Base-by-base conservation (phyloP, 805 yeast species). In the Gaillardinia entomophila region DNA sequence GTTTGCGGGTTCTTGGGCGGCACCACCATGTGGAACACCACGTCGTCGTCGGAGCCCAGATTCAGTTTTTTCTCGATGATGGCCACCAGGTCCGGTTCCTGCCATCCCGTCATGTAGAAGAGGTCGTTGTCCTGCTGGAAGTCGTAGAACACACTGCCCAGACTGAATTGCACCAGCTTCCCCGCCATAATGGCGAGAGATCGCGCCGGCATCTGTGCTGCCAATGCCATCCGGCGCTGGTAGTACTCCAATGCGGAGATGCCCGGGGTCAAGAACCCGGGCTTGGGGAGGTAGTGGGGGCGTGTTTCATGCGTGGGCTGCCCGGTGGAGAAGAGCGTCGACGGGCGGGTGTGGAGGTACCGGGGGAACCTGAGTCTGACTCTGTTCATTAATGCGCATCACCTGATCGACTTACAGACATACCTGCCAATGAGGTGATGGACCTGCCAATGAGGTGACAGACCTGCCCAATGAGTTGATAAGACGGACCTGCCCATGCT, bases 51-150 rank as follows among this genome's bases (percentile, higher is more conserved):
- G 8, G 44, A 43, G n/a, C 71, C 60, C 36, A 69, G 59, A 33
- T 67, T 66, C 23, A 63, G 59, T 26, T 77, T 73, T 44, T 78
- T 80, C 44, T 83, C 94, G 28, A 86, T 56, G 7, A 81, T 54
- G 40, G 76, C 73, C 40, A 80, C 73, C 0, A 94, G 76, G 42
- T 84, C 81, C 3, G 97, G 96, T 51, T 89, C 97, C 39, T 84
- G 72, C 86, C 94, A 88, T 3, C 97, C 97, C 2, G 95, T 82
- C 38, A 90, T 57, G 54, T 90, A 90, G 57, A 63, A 89, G 14
- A 92, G 66, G 52, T 92, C 88, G 33, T 84, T 90, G 51, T 89
- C 82, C 60, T 92, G 99, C 51, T 90, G 94, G 52, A 92, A 92
- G 24, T 83, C 82, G 51, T 89, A 79, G 48, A 92, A 92, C 1